These are phyloP conservation scores for Cytospora mali DNA, from an alignment of 2,329 filamentous ascomycete genomes.

Conservation along the genomic window DNA sequence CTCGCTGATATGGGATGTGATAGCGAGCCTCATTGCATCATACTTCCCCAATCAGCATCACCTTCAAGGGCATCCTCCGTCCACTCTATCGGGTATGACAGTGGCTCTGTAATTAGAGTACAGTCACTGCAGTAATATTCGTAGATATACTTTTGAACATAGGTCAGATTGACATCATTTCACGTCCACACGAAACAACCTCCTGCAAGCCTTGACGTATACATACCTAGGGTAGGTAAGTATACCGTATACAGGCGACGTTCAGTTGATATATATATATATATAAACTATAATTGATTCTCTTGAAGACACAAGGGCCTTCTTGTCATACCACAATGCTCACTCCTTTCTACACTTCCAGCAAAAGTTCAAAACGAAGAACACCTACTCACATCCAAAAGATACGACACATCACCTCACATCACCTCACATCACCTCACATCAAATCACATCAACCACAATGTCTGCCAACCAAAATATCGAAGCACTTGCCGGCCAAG, in stretches of 20 bases:
- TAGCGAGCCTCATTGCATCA: no score
- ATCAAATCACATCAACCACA: conserved; percentile 25
- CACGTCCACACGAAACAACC: not conserved
- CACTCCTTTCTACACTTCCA: not conserved
- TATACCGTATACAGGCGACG: not conserved
- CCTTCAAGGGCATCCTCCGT: no score
- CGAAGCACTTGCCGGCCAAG: conserved; percentile 56
- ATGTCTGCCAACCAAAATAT: conserved; percentile 51
- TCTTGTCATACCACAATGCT: not conserved
- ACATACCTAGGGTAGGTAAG: no score
- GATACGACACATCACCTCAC: not conserved
- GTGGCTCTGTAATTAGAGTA: no score
- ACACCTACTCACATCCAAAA: not conserved
- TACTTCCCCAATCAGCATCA: no score
- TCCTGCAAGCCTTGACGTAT: not conserved
- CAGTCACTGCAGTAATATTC: no score
- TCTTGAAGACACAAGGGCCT: not conserved
- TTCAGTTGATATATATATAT: not conserved
- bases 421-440: not conserved
- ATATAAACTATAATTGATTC: no score
- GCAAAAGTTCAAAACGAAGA: no score
- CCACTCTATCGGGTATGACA: no score
- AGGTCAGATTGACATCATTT: no score
- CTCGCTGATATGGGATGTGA: no score
- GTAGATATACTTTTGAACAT: no score